Evolutionary conservation across 441 rosid species (phyloP).

Genomic region (Dalechampia spathulata): DNA sequence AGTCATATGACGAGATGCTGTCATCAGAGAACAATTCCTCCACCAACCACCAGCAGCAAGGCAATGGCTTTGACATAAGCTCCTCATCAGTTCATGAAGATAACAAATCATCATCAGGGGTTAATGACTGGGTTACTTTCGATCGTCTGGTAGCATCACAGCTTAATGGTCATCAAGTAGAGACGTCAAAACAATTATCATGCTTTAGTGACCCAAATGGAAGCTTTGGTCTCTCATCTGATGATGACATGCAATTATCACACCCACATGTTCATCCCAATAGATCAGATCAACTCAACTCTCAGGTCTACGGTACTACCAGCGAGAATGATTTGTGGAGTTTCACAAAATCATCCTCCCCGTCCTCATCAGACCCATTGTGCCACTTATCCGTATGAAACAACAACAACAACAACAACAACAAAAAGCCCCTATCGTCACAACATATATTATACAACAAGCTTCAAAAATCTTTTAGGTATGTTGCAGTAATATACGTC

Average conservation of each 20-base stretch:
- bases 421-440: no score
- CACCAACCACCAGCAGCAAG: constrained; percentile 8
- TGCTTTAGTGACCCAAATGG: constrained; percentile 38
- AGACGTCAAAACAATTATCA: constrained; percentile 33
- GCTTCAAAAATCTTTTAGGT: no score
- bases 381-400: constrained; percentile 71
- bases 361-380: constrained; percentile 63
- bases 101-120: constrained; percentile 12
- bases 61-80: constrained; percentile 10
- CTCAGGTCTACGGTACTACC: constrained; percentile 17
- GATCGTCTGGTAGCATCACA: constrained; percentile 92
- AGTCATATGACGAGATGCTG: constrained; percentile 38
- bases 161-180: constrained; percentile 32
- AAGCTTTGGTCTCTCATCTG: constrained; percentile 27
- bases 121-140: constrained; percentile 66
- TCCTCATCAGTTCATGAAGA: not conserved
- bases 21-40: constrained; percentile 8
- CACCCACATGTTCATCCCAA: constrained; percentile 22
- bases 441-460: no score
- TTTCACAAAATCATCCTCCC: constrained; percentile 47
- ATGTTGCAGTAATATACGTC: constrained; percentile 6
- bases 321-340: constrained; percentile 48
- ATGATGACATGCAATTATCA: constrained; percentile 31
- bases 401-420: no score
- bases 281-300: constrained; percentile 24